Conservation (phyloP, 768 basidiomycete genomes). For the Clitopilus hobsonii region DNA sequence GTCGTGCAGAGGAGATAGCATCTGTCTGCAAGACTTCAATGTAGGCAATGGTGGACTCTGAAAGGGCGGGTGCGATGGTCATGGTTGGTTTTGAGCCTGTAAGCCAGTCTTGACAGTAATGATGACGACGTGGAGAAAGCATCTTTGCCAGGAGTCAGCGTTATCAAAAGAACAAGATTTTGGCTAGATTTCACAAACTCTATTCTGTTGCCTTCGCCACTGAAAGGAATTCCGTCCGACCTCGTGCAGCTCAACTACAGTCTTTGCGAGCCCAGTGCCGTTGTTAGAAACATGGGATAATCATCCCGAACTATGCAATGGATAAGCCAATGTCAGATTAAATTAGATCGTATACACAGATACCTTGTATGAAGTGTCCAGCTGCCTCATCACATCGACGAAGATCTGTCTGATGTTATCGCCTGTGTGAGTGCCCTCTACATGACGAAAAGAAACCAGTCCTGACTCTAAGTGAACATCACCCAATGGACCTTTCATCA, state of each 20-base stretch:
- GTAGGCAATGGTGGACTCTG: background rate
- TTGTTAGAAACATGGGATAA: conserved; percentile 22
- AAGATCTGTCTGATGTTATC: conserved; percentile 12
- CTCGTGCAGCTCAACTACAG: background rate
- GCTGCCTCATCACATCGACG: conserved; percentile 6
- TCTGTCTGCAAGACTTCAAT: background rate
- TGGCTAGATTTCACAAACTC: background rate
- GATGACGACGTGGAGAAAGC: conserved; percentile 16
- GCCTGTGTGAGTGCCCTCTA: conserved; percentile 7
- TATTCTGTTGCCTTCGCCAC: conserved; percentile 1
- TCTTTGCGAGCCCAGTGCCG: conserved; percentile 11
- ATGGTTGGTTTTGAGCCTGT: conserved; percentile 6
- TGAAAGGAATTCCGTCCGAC: background rate
- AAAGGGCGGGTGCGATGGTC: background rate
- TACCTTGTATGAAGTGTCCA: conserved; percentile 5
- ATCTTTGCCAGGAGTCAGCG: conserved; percentile 6
- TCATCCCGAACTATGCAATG: too few species aligned
- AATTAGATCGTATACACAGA: too few species aligned
- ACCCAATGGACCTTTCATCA: conserved; percentile 3
- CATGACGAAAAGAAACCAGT: conserved; percentile 14
- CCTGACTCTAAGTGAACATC: conserved; percentile 7
- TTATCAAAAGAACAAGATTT: too few species aligned
- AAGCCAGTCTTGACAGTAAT: conserved; percentile 11
- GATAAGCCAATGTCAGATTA: too few species aligned
- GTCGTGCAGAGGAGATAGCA: conserved; percentile 1